These are phyloP conservation scores for Sonneratia alba DNA, from an alignment of 345 rosid genomes.

Conservation along the genomic window DNA sequence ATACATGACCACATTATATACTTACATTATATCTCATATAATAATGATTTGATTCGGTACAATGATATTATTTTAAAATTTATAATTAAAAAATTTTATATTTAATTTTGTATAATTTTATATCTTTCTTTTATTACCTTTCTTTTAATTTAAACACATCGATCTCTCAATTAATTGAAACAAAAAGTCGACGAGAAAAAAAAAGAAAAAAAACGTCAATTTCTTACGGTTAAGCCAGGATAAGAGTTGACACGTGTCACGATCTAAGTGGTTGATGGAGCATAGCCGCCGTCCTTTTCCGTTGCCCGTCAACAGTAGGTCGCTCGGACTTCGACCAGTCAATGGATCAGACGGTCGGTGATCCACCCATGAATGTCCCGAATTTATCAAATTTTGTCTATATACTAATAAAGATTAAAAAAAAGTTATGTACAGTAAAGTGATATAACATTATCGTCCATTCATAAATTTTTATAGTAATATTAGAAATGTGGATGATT, in stretches of 20 bases:
- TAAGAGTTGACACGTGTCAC: not conserved
- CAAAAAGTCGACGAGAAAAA: not conserved
- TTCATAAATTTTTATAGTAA: too few species aligned
- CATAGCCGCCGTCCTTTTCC: not conserved
- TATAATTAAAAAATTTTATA: too few species aligned
- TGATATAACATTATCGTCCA: too few species aligned
- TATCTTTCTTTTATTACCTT: too few species aligned
- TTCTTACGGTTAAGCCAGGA: not conserved
- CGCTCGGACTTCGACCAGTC: constrained; percentile 3
- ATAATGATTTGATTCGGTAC: too few species aligned
- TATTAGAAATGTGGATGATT: too few species aligned
- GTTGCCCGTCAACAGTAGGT: not conserved
- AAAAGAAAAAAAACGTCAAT: not conserved
- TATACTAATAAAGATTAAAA: not conserved
- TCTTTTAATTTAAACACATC: too few species aligned
- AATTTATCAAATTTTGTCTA: not conserved
- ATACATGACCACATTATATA: too few species aligned
- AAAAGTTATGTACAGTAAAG: too few species aligned
- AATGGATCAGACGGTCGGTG: not conserved
- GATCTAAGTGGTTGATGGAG: not conserved
- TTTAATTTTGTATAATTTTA: too few species aligned
- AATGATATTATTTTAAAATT: too few species aligned
- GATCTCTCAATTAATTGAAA: not conserved
- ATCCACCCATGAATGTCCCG: not conserved
- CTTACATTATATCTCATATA: too few species aligned